Evolutionary conservation across 257 asterid genomes (phyloP).

Genomic region (Scutellaria minor): DNA sequence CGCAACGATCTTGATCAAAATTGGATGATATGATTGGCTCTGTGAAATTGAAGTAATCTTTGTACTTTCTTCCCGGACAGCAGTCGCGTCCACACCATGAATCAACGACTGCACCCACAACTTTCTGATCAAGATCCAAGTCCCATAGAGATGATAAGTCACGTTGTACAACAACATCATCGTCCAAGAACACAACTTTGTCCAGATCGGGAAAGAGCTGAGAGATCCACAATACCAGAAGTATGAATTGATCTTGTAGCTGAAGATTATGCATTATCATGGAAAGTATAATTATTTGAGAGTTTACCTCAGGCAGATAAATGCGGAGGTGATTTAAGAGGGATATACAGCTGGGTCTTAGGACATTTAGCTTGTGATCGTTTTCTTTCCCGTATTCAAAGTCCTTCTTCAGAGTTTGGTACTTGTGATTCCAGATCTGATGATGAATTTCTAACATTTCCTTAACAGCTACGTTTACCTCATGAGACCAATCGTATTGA

Average conservation of each 20-base stretch:
- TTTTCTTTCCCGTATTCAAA: slow-evolving; percentile 44
- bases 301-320: slow-evolving; percentile 84
- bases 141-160: slow-evolving; percentile 86
- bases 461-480: slow-evolving; percentile 62
- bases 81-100: slow-evolving; percentile 64
- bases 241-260: slow-evolving; percentile 34
- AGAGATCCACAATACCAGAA: slow-evolving; percentile 45
- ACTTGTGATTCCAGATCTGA: slow-evolving; percentile 60
- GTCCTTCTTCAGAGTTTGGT: slow-evolving; percentile 49
- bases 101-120: slow-evolving; percentile 84
- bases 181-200: slow-evolving; percentile 80
- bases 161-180: slow-evolving; percentile 79
- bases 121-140: slow-evolving; percentile 76
- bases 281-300: slow-evolving; percentile 30
- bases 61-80: slow-evolving; percentile 74
- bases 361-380: slow-evolving; percentile 56
- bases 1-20: slow-evolving; percentile 57
- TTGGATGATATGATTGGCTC: slow-evolving; percentile 57
- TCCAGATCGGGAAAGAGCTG: slow-evolving; percentile 89
- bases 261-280: slow-evolving; percentile 31
- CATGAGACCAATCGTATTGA: slow-evolving; percentile 84
- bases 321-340: slow-evolving; percentile 83
- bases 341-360: slow-evolving; percentile 68
- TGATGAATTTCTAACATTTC: slow-evolving; percentile 80
- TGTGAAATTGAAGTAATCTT: slow-evolving; percentile 72